These are phyloP conservation scores for Sugiyamaella smithiae DNA, from an alignment of 805 yeast genomes.

Conservation along the genomic window DNA sequence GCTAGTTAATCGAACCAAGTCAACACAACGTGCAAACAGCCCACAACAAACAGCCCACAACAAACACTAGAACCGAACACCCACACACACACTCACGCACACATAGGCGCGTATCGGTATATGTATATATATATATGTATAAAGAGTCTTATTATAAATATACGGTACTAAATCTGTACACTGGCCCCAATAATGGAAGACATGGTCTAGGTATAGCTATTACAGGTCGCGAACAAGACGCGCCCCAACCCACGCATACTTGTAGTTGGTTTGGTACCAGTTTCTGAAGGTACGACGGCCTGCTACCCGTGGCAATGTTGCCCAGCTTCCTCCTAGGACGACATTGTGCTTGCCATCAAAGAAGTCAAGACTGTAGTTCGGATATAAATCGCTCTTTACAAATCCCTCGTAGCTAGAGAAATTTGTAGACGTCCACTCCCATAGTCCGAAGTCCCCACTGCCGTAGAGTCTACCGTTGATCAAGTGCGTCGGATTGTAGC, in stretches of 20 bases:
- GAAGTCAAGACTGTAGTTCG: slow-evolving; percentile 1
- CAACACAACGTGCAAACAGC: too few relatives aligned
- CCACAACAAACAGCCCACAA: too few relatives aligned
- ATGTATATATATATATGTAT: too few relatives aligned
- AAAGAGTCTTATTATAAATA: too few relatives aligned
- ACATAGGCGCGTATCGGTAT: too few relatives aligned
- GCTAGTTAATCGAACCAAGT: too few relatives aligned
- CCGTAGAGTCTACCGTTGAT: neutral
- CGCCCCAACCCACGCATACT: slow-evolving; percentile 3
- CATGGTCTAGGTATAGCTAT: too few relatives aligned
- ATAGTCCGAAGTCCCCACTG: neutral
- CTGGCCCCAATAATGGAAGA: too few relatives aligned
- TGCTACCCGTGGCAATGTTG: neutral
- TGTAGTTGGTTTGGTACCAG: slow-evolving; percentile 2
- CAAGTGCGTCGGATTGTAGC: neutral
- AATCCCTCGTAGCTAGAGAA: neutral
- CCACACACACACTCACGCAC: too few relatives aligned
- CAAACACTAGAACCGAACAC: too few relatives aligned
- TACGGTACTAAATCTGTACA: too few relatives aligned
- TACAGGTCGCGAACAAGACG: slow-evolving; percentile 2
- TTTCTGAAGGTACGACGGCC: slow-evolving; percentile 2
- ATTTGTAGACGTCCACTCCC: slow-evolving; percentile 1
- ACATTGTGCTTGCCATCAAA: slow-evolving; percentile 2
- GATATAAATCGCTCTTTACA: neutral
- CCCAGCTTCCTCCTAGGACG: neutral